These are phyloP conservation scores for Meyerozyma carpophila DNA, from an alignment of 1,139 yeast species.

Conservation along the genomic window DNA sequence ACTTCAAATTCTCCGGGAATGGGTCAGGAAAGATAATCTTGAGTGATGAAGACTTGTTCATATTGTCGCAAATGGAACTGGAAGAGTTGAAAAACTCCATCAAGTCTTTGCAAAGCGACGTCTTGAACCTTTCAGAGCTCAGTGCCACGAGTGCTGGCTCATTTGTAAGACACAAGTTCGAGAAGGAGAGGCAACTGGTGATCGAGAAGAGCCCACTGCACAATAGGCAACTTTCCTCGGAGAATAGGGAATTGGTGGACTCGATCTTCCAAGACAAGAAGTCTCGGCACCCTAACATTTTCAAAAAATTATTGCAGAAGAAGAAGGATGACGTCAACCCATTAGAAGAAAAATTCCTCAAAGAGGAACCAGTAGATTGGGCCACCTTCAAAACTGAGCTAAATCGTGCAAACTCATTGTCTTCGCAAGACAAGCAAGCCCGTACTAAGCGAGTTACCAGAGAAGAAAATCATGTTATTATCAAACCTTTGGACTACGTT, in stretches of 20 bases:
- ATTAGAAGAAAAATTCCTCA: conserved; percentile 31
- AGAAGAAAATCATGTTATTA: conserved; percentile 55
- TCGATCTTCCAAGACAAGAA: conserved; percentile 43
- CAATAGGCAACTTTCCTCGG: conserved; percentile 15
- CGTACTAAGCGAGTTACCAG: conserved; percentile 68
- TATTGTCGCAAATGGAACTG: conserved; percentile 27
- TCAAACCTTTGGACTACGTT: conserved; percentile 65
- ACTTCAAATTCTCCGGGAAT: conserved; percentile 27
- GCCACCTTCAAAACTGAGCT: conserved; percentile 47
- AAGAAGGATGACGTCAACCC: conserved; percentile 25
- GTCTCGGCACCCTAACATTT: conserved; percentile 45
- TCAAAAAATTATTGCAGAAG: conserved; percentile 46
- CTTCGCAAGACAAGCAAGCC: conserved; percentile 61
- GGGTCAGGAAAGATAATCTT: conserved; percentile 12
- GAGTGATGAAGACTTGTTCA: conserved; percentile 27
- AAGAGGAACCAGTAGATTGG: conserved; percentile 36
- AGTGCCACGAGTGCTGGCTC: conserved; percentile 93
- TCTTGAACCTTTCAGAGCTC: conserved; percentile 52
- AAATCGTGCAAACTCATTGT: conserved; percentile 70
- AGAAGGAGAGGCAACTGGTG: conserved; percentile 27
- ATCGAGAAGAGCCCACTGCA: conserved; percentile 14
- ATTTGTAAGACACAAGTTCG: conserved; percentile 63
- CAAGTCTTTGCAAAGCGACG: conserved; percentile 44
- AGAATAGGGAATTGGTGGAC: conserved; percentile 29
- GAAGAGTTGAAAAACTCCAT: conserved; percentile 39